These are phyloP conservation scores for Sporobolomyces phaffii DNA, from an alignment of 768 basidiomycete species.

Conservation along the genomic window DNA sequence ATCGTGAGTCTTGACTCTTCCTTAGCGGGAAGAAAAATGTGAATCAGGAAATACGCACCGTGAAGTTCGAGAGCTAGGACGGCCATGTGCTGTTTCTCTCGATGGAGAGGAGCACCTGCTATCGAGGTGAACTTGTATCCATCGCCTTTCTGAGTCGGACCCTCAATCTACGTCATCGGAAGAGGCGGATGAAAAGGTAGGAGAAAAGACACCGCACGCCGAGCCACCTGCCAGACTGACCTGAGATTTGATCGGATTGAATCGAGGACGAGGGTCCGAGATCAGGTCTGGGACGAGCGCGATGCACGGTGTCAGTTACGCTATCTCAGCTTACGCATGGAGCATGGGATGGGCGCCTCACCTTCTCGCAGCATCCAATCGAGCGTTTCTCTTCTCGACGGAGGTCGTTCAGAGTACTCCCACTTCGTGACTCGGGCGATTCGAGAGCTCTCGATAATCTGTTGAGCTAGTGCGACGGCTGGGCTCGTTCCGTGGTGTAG, in stretches of 20 bases:
- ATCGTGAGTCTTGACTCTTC: not conserved
- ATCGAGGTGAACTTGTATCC: constrained; percentile 60
- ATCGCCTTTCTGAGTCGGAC: constrained; percentile 70
- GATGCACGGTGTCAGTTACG: too few species aligned
- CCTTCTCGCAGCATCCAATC: constrained; percentile 13
- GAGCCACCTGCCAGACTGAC: too few species aligned
- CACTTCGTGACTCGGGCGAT: constrained; percentile 16
- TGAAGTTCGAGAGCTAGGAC: constrained; percentile 78
- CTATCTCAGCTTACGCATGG: too few species aligned
- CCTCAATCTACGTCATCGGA: constrained; percentile 54
- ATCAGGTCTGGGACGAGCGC: not conserved
- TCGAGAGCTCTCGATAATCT: not conserved
- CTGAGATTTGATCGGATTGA: constrained; percentile 41
- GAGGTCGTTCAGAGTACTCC: constrained; percentile 32
- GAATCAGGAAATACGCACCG: too few species aligned
- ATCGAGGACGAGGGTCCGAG: not conserved
- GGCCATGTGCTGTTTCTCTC: constrained; percentile 69
- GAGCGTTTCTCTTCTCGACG: not conserved
- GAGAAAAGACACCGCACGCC: not conserved
- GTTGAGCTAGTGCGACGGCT: not conserved
- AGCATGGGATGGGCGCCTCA: too few species aligned
- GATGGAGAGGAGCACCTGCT: constrained; percentile 41
- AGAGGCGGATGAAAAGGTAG: not conserved
- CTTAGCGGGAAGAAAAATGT: too few species aligned
- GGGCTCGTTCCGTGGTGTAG: not conserved